Evolutionary conservation across 805 yeast species (phyloP), one percentile per base, ranked within the genome.

Genomic region (Saturnispora bothae): DNA sequence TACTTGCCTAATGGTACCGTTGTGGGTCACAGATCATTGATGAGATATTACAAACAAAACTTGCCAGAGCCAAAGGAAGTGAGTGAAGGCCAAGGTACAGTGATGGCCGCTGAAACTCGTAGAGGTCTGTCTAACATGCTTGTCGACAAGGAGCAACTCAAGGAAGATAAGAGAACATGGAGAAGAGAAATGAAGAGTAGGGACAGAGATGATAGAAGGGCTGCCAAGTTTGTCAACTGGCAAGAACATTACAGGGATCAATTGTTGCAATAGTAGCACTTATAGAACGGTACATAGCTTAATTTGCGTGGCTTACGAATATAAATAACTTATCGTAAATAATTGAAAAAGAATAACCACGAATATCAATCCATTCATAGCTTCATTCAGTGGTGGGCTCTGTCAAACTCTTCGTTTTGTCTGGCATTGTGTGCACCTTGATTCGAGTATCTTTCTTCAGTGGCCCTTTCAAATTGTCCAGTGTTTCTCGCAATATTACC

Each of bases 241-340:
- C 95, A 89, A 68, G 73, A 76, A 22, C 95, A 92, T 55, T 84
- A 60, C 66, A 71, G 94, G 54, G 95, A 85, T 54, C 78, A 75
- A 52, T 59, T 83, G 48, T 64, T 84, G 45, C 65, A 61, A 40
- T 61, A 45, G 17, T 19, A 14, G 15, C 20, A 14, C 15, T 10
- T 28, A 5, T 14, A 8, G 8, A 5, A 5, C 15, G 5, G 5
- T 8, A 28, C 18, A 12, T 26, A 5, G 5, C 28, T 26, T n/a
- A n/a, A n/a, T n/a, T n/a, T n/a, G n/a, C n/a, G n/a, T n/a, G n/a
- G n/a, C n/a, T n/a, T n/a, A n/a, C n/a, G n/a, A n/a, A n/a, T n/a
- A n/a, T n/a, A n/a, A n/a, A n/a, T n/a, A n/a, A n/a, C n/a, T n/a
- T n/a, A n/a, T n/a, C n/a, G 25, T 22, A 22, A 22, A 22, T 22